Base-by-base conservation (phyloP, 495 filamentous ascomycete genomes). In the Penicillium argentinense region DNA sequence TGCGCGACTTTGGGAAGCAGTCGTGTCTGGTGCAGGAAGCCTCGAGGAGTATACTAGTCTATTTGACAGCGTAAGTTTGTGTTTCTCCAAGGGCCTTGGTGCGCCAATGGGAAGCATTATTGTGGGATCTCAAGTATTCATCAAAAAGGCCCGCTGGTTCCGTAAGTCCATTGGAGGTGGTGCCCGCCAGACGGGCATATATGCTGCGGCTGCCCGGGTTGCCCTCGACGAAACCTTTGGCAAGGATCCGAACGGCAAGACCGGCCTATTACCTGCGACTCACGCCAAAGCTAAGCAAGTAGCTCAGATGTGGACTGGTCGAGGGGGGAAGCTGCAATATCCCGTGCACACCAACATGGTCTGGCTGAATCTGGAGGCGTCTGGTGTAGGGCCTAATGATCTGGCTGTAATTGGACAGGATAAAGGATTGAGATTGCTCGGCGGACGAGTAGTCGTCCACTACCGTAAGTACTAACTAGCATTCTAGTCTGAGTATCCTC, bases 81-180 rank as follows among this genome's bases (percentile, higher is more conserved):
- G 90, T 64, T 92, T 97, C 58, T 86, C 82, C 19, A 97, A 97
- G 67, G 88, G 89, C 0, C 73, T 97, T 0, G 92, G 92, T 0
- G 92, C 92, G 0, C 92, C 92, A 0, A 83, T 95, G 38, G 92
- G 92, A 1, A 87, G 82, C 44, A 82, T 95, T 37, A 68, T 96
- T 22, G 76, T 91, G 0, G 89, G 89, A 2, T 75, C 67, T 8
- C 65, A 77, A 45, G 63, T 67, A 0, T 83, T 88, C 45, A 83
- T 93, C 49, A 80, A 84, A 54, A 79, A 82, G 23, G 86, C 87
- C 2, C 70, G 88, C 3, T 91, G 87, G 84, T 74, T 95, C 18
- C 75, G 91, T 34, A 96, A 97, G 68, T 77, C 78, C 2, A 82
- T 96, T 49, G 92, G 92, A 1, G 92, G 91, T 8, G 92, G 90